Base-by-base conservation (phyloP, 441 rosid genomes). In the Gossypium lobatum region DNA sequence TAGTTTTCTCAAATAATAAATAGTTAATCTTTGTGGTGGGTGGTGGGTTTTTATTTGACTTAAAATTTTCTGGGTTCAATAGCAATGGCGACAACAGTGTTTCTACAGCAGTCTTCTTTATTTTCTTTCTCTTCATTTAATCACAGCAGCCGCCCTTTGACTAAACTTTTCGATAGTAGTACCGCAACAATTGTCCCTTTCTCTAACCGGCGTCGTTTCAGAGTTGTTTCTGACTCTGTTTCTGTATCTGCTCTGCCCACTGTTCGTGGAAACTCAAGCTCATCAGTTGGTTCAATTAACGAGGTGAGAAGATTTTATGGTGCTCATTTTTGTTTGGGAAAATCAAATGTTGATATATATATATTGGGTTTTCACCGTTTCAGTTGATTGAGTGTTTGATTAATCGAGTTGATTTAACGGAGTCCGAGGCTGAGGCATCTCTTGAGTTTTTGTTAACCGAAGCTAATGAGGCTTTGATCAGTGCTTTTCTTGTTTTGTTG, bases 401-500 rank as follows among this genome's bases (percentile, higher is more conserved):
- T 64, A 73, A 81, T 64, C 77, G 91, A 64, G 87, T 84, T 77
- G 91, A 95, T 81, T 81, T 93, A 48, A 83, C 97, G 42, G 95
- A 90, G 82, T 75, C 85, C 0, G 95, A 93, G 64, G 92, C 98
- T 14, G 96, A 90, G 79, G 85, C 88, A 0, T 86, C 92, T 21
- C 91, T 91, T 17, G 80, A 93, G 61, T 87, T 80, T 67, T 80
- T 93, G 80, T 82, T 91, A 37, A 74, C 64, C 17, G 92, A 90
- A 26, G 79, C 86, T 25, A 82, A 78, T 37, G 98, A 95, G 84
- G 85, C 81, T 0, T 73, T 89, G 71, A 90, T 95, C 69, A 86
- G 96, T 84, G 99, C 97, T 48, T 95, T 91, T 70, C 87, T 95
- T 46, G 97, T 93, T 21, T 67, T 95, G 77, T 81, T 93, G 57